Conservation (phyloP, 2,329 filamentous ascomycete species). For the Paraconiothyrium brasiliense region DNA sequence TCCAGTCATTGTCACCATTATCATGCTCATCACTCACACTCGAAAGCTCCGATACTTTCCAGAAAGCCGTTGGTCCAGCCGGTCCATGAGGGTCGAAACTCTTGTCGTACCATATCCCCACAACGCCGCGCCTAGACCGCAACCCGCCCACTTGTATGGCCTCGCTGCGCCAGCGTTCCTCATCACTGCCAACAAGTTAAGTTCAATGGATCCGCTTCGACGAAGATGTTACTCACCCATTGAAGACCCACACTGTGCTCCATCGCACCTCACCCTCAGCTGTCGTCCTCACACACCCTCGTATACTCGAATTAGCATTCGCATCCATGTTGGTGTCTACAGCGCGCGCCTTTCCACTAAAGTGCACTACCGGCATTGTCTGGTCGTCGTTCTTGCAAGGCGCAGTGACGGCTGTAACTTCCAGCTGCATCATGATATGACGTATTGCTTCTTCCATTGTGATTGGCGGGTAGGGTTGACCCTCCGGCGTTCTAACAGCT, state of each 20-base stretch:
- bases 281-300: slow-evolving; percentile 73
- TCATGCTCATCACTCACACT: slow-evolving; percentile 23
- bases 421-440: slow-evolving; percentile 74
- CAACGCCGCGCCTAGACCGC: slow-evolving; percentile 70
- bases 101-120: slow-evolving; percentile 82
- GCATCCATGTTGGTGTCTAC: slow-evolving; percentile 73
- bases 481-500: slow-evolving; percentile 47
- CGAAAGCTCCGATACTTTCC: slow-evolving; percentile 71
- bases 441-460: slow-evolving; percentile 73
- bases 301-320: slow-evolving; percentile 72
- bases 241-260: slow-evolving; percentile 73
- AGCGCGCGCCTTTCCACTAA: slow-evolving; percentile 68
- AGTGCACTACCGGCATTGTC: slow-evolving; percentile 72
- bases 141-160: slow-evolving; percentile 77
- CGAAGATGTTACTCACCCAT: slow-evolving; percentile 49
- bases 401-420: slow-evolving; percentile 67
- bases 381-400: slow-evolving; percentile 68
- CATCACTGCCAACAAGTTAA: slow-evolving; percentile 56
- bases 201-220: neutral
- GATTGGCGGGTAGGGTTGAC: slow-evolving; percentile 61
- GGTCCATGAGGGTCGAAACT: slow-evolving; percentile 75
- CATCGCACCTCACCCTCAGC: slow-evolving; percentile 76
- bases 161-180: slow-evolving; percentile 80
- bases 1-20: slow-evolving; percentile 8
- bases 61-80: slow-evolving; percentile 78